A percentile compares a stretch with the other conserved stretches of the same genome.
phyloP scores from a whole-genome alignment of 2,329 filamentous ascomycete species.

The Massarina eburnea region DNA sequence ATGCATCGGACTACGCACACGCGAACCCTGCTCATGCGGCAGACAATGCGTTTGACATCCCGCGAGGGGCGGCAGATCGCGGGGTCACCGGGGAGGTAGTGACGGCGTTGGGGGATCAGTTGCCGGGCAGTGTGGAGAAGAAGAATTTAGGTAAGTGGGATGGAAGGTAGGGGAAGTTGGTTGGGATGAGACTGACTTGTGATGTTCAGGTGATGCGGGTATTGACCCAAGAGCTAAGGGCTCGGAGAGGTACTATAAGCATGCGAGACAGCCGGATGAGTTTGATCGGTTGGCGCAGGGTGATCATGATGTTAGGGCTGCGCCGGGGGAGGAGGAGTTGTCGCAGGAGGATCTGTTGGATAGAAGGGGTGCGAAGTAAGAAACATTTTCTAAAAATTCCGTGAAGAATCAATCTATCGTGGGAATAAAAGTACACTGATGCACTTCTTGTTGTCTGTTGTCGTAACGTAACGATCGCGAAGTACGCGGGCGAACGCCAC shows the following conservation, averaged over 20 bases:
- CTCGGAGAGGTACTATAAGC: conserved; percentile 24
- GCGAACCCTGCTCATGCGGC: conserved; percentile 48
- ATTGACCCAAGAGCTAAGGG: conserved; percentile 27
- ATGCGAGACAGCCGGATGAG: conserved; percentile 17
- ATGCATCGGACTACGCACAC: conserved; percentile 25
- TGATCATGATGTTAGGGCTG: conserved; percentile 23
- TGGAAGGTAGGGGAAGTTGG: not conserved
- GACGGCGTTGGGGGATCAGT: conserved; percentile 37
- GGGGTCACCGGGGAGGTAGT: conserved; percentile 39
- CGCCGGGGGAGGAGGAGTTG: conserved; percentile 29
- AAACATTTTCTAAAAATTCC: no score
- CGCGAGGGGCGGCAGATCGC: conserved; percentile 36
- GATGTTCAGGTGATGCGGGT: conserved; percentile 20
- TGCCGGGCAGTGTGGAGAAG: conserved; percentile 32
- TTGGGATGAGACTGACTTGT: not conserved
- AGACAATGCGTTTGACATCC: conserved; percentile 53
- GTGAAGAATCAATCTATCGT: no score
- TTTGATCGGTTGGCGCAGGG: conserved; percentile 19
- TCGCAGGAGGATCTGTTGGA: conserved; percentile 26
- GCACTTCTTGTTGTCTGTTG: no score
- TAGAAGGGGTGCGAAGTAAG: conserved; percentile 24
- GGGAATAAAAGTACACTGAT: no score
- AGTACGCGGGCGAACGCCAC: no score
- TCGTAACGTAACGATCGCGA: no score
- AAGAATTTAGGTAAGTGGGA: conserved; percentile 26